Percentiles rank a stretch among this genome's conserved stretches.
Conservation (phyloP, 2,329 filamentous ascomycete genomes). For the Mariannaea elegans region DNA sequence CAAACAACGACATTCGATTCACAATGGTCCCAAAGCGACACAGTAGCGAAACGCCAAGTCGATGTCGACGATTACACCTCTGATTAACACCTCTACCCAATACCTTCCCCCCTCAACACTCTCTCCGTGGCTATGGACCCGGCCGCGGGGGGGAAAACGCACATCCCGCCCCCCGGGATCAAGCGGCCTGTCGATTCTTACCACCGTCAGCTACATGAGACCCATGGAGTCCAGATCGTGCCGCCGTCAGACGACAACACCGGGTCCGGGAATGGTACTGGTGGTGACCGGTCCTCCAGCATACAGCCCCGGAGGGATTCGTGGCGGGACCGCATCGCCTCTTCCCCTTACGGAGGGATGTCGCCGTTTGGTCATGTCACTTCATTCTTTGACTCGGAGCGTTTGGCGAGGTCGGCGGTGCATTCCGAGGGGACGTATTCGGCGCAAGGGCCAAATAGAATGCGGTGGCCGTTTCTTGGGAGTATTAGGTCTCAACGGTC, state of each 20-base stretch:
- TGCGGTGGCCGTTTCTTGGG: constrained; percentile 40
- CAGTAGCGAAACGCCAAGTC: constrained; percentile 15
- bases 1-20: not conserved
- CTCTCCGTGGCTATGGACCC: constrained; percentile 33
- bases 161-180: constrained; percentile 29
- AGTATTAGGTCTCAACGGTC: constrained; percentile 36
- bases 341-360: constrained; percentile 10
- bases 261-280: not conserved
- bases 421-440: constrained; percentile 22
- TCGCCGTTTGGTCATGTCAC: constrained; percentile 29
- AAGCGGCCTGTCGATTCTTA: constrained; percentile 39
- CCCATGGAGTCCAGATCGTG: constrained; percentile 34
- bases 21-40: constrained; percentile 19
- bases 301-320: constrained; percentile 26
- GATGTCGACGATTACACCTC: constrained; percentile 14
- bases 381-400: constrained; percentile 39
- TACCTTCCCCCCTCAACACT: not conserved
- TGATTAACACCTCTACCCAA: not conserved
- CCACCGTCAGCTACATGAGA: constrained; percentile 37
- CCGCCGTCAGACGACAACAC: constrained; percentile 19
- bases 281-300: constrained; percentile 34
- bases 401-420: constrained; percentile 35
- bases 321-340: constrained; percentile 11
- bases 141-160: constrained; percentile 25
- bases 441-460: constrained; percentile 16